Percentiles rank a stretch among this genome's conserved stretches.
phyloP scores from a whole-genome alignment of 306 rosid genomes.

The Prunus mongolica region DNA sequence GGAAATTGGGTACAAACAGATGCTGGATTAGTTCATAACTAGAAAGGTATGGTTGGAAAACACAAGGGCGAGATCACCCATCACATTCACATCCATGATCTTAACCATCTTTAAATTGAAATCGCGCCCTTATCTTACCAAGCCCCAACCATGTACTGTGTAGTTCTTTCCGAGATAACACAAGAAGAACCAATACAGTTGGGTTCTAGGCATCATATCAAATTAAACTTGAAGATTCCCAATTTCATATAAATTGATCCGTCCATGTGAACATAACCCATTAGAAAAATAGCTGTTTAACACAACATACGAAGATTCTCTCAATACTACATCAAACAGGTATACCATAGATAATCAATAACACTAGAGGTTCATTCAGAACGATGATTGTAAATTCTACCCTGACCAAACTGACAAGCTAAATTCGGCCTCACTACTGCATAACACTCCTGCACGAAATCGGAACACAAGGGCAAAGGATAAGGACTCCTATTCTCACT shows the following conservation, averaged over 20 bases:
- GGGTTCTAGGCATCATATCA: too few relatives aligned
- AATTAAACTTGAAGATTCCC: background rate
- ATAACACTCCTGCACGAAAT: constrained; percentile 7
- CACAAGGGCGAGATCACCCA: too few relatives aligned
- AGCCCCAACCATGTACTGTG: constrained; percentile 87
- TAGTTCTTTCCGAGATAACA: constrained; percentile 20
- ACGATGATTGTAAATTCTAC: constrained; percentile 25
- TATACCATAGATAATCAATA: constrained; percentile 8
- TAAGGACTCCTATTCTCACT: constrained; percentile 40
- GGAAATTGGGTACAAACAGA: too few relatives aligned
- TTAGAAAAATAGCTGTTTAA: background rate
- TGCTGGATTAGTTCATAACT: too few relatives aligned
- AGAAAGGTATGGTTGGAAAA: too few relatives aligned
- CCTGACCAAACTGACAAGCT: constrained; percentile 22
- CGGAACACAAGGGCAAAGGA: background rate
- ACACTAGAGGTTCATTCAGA: constrained; percentile 7
- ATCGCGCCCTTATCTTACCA: constrained; percentile 41
- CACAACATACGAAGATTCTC: background rate
- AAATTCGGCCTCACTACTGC: constrained; percentile 30
- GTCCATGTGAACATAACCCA: background rate
- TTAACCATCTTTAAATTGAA: too few relatives aligned
- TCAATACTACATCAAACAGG: constrained; percentile 8
- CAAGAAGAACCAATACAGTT: too few relatives aligned
- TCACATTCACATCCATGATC: too few relatives aligned
- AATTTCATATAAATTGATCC: background rate